Evolutionary conservation across 306 rosid species (phyloP), one percentile per base, ranked within the genome.

Genomic region (Dalbergia cultrata): DNA sequence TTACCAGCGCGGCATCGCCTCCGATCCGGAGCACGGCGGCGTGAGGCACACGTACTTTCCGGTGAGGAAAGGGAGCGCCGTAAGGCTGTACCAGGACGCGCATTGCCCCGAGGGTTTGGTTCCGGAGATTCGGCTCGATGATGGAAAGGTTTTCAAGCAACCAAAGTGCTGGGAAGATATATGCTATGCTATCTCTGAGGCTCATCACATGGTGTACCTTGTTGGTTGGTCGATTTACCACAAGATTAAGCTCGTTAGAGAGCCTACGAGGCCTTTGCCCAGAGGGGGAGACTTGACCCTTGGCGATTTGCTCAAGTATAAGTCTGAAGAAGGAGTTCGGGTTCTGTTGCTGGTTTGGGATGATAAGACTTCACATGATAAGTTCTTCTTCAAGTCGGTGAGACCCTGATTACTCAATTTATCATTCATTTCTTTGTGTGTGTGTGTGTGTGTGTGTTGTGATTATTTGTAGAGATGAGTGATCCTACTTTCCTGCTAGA

Each of bases 131-230:
- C 22, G 82, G 65, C 85, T 95, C 31, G 99, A 95, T 3, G 86
- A 63, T 3, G 87, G 90, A 18, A 65, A 82, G 79, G 82, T 88
- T 58, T 95, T n/a, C 26, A 60, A 34, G 64, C 89, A 78, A 0
- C 93, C 64, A 76, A 89, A 82, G n/a, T 91, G 98, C 68, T 95
- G 99, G 99, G 99, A 95, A 80, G 99, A 95, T 79, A 92, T 95
- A 2, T 95, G 98, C 63, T 63, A 90, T 72, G 98, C 98, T 33
- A 92, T 95, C 21, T 21, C 90, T 7, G 98, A 95, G 87, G 99
- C 99, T 67, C 99, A 93, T 72, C 98, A 95, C 78, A 60, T 95
- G 96, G 77, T 95, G 16, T 96, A 96, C 77, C 53, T 96, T 4
- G 81, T 49, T 47, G 98, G 99, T 4, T 96, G 99, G 99, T 96